Evolutionary conservation across 2,329 filamentous ascomycete genomes (phyloP), one percentile per base, ranked within the genome.

Genomic region (Alternaria sp.): DNA sequence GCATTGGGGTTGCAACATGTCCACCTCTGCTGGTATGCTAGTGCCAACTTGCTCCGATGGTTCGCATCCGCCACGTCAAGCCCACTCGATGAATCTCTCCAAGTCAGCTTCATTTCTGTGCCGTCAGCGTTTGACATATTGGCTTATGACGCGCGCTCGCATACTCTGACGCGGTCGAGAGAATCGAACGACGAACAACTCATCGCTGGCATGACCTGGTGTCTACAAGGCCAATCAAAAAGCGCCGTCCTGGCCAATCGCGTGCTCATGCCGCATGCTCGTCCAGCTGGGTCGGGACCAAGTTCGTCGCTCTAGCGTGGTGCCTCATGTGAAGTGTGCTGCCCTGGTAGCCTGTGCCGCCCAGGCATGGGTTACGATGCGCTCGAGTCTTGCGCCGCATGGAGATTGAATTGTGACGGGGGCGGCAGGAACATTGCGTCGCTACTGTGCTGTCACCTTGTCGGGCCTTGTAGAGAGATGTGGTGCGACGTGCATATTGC

Each of bases 201-300:
- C 75, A 78, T 75, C 74, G 61, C 54, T 64, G 64, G 64, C 70
- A 66, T 64, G 64, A 64, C 61, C 56, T 54, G 61, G 58, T 64
- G 55, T 20, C 34, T 22, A 46, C 25, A 48, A 46, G 50, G 61
- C 74, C 71, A 76, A 72, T 72, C 59, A 65, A 50, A 22, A 22
- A 50, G 25, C 59, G 32, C 44, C 41, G 41, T 49, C 32, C 51
- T 22, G 50, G 14, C 65, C 60, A 65, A 65, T 62, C 20, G 43
- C 20, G 7, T 16, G 12, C 7, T 36, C 36, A 28, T 60, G 8
- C 25, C 57, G 54, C 56, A 52, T 53, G 54, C 65, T 49, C 30
- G 54, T 63, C 60, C 56, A 67, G 62, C 48, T 57, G 55, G 54
- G 55, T 59, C 57, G 67, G 61, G 59, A 60, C 32, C 32, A 52